Percentiles rank a stretch among this genome's conserved stretches.
Conservation (phyloP, 169 alveolate species). For the Plasmodium gonderi region DNA sequence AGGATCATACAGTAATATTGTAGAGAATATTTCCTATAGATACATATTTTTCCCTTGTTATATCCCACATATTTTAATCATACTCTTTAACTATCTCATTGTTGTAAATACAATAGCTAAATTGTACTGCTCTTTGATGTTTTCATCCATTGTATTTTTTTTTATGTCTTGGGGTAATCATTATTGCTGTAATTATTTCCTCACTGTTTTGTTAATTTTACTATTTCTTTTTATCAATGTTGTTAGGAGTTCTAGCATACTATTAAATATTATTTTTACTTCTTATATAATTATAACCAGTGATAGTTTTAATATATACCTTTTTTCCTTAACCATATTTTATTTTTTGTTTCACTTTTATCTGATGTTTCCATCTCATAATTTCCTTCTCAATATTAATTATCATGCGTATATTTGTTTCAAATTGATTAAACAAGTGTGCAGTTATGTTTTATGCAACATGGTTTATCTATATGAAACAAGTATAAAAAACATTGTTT, state of each 20-base stretch:
- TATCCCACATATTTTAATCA: slow-evolving; percentile 20
- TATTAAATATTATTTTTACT: slow-evolving; percentile 36
- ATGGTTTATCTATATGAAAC: slow-evolving; percentile 30
- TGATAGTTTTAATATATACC: slow-evolving; percentile 6
- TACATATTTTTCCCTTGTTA: not conserved
- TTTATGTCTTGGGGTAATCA: not conserved
- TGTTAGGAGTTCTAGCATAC: slow-evolving; percentile 24
- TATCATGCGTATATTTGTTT: slow-evolving; percentile 9
- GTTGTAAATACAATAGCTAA: slow-evolving; percentile 32
- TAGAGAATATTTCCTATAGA: not conserved
- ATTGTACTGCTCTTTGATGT: slow-evolving; percentile 25
- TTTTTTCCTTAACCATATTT: slow-evolving; percentile 1
- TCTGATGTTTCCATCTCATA: slow-evolving; percentile 46
- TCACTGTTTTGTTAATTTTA: not conserved
- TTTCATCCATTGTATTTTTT: slow-evolving; percentile 50
- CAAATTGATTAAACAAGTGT: not conserved
- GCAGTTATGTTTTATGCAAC: not conserved
- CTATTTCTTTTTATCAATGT: slow-evolving; percentile 50
- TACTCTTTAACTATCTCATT: slow-evolving; percentile 40
- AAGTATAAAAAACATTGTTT: slow-evolving; percentile 14
- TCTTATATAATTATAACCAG: slow-evolving; percentile 45
- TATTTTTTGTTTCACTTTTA: slow-evolving; percentile 47
- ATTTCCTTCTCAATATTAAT: slow-evolving; percentile 35
- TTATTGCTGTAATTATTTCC: not conserved
- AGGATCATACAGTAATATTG: not conserved